Conservation (phyloP, 1,284 basidiomycete species). For the Fomitopsis betulina region DNA sequence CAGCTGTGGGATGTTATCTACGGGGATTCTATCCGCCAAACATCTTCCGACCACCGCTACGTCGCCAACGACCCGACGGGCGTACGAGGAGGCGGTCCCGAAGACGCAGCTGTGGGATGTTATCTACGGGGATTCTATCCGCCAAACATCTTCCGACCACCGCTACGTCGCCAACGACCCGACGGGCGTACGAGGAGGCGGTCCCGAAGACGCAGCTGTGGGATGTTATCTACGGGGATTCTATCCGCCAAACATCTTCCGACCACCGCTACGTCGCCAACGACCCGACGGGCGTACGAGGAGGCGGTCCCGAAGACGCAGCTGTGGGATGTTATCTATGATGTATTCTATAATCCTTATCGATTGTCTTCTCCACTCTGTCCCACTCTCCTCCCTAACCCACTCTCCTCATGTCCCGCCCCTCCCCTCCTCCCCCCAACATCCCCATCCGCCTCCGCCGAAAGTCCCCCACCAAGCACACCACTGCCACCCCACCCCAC, state of each 20-base stretch:
- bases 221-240: slow-evolving; percentile 32
- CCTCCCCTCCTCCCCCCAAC: background rate
- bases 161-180: no score
- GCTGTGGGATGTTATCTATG: slow-evolving; percentile 35
- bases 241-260: no score
- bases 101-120: slow-evolving; percentile 43
- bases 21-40: no score
- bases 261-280: no score
- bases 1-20: slow-evolving; percentile 41
- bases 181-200: slow-evolving; percentile 39
- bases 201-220: slow-evolving; percentile 44
- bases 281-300: slow-evolving; percentile 35
- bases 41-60: no score
- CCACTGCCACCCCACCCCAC: background rate
- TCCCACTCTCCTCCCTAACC: no score
- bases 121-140: slow-evolving; percentile 22
- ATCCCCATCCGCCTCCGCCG: background rate
- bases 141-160: no score
- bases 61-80: slow-evolving; percentile 33
- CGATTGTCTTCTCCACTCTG: no score
- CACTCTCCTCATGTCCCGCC: no score
- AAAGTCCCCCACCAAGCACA: background rate
- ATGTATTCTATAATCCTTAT: no score
- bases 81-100: slow-evolving; percentile 41
- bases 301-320: slow-evolving; percentile 46